Evolutionary conservation across 2,329 filamentous ascomycete genomes (phyloP), one percentile per base, ranked within the genome.

Genomic region (Didymella pinodella): DNA sequence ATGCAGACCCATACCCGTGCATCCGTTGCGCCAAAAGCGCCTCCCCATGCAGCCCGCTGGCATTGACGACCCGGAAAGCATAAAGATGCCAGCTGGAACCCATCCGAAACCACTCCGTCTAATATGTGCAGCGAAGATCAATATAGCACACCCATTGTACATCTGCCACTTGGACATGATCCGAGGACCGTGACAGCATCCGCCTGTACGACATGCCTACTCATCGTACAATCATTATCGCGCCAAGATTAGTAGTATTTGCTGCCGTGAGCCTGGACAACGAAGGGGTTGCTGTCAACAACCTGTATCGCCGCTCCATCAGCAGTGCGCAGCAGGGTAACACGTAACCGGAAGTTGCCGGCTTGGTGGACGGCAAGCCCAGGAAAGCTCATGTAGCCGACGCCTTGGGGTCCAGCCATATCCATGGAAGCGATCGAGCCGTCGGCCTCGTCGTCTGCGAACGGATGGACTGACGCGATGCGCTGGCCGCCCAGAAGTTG

Each of bases 351-450:
- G 59, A 73, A 78, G 16, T 69, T 75, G 41, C 75, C 75, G 38
- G 71, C 66, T 59, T 76, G 74, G 18, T 73, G 70, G 43, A 78
- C 75, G 45, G 65, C 55, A 34, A 78, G 75, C 18, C 73, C 72
- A 28, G 75, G 70, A 53, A 78, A 78, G 57, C 68, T 69, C 66
- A 77, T 75, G 55, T 77, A 77, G 26, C 75, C 75, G 8, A 78
- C 72, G 12, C 74, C 75, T 20, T 68, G 64, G 4, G 74, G 63
- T 16, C 76, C 72, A 32, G 70, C 69, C 64, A 75, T 73, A 20
- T 75, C 74, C 70, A 76, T 74, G 18, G 72, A 75, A n/a, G 68
- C 68, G 44, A 74, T 74, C 11, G 65, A 71, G 20, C 72, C 74
- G 38, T 76, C 74, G 7, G 72, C 72, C 63, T 75, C 73, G 22